These are phyloP conservation scores for Albatrellus ellisii DNA, from an alignment of 768 basidiomycete genomes.

Conservation along the genomic window DNA sequence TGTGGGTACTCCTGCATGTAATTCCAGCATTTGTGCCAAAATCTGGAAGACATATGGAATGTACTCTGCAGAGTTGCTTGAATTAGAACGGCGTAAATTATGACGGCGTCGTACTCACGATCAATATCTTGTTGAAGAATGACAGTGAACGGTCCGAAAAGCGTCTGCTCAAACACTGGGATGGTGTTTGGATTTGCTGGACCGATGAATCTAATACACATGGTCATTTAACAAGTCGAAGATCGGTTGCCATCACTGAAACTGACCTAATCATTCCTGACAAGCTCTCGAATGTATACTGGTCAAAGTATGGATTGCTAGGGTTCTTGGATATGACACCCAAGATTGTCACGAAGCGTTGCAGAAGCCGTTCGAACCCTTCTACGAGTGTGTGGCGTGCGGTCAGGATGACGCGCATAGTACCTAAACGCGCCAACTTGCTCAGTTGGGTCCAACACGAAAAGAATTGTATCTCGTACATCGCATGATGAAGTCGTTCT, in stretches of 20 bases:
- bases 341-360: slow-evolving; percentile 70
- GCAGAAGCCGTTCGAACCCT: slow-evolving; percentile 48
- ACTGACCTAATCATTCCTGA: slow-evolving; percentile 79
- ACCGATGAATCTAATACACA: slow-evolving; percentile 55
- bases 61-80: slow-evolving; percentile 49
- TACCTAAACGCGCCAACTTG: slow-evolving; percentile 36
- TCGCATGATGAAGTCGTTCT: slow-evolving; percentile 98
- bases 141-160: slow-evolving; percentile 79
- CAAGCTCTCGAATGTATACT: slow-evolving; percentile 93
- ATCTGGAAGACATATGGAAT: slow-evolving; percentile 97
- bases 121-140: slow-evolving; percentile 91
- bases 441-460: background rate
- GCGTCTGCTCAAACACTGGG: slow-evolving; percentile 58
- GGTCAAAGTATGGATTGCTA: slow-evolving; percentile 95
- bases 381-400: slow-evolving; percentile 69
- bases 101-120: slow-evolving; percentile 34
- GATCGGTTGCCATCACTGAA: background rate
- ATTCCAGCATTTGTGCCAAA: slow-evolving; percentile 87
- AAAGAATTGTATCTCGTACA: slow-evolving; percentile 35
- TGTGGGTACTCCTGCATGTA: slow-evolving; percentile 58
- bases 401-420: slow-evolving; percentile 88
- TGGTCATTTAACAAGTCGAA: background rate
- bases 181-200: slow-evolving; percentile 55
- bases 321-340: slow-evolving; percentile 90
- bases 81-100: background rate